Conservation (phyloP, 1,284 basidiomycete species). For the Ganoderma lingzhi region DNA sequence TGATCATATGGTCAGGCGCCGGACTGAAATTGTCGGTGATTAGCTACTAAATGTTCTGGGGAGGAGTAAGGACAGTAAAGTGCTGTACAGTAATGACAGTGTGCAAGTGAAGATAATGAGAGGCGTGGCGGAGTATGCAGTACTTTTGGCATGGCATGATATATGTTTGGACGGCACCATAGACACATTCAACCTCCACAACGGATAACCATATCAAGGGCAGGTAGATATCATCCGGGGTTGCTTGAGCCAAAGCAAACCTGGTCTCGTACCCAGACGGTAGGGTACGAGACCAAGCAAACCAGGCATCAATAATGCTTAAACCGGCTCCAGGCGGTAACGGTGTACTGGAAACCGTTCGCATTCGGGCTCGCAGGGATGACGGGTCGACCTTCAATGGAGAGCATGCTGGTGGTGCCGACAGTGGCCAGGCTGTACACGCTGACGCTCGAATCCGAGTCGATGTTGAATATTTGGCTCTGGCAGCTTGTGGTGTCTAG, state of each 20-base stretch:
- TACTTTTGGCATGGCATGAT: neutral
- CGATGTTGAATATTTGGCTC: conserved; percentile 64
- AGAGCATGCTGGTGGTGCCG: conserved; percentile 65
- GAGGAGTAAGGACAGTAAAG: neutral
- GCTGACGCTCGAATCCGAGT: conserved; percentile 35
- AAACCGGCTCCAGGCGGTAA: conserved; percentile 61
- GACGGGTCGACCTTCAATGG: conserved; percentile 57
- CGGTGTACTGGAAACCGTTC: conserved; percentile 69
- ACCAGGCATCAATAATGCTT: neutral
- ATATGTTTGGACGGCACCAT: neutral
- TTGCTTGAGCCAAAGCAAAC: neutral
- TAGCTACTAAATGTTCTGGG: neutral
- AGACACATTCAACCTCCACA: neutral
- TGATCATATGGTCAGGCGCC: neutral
- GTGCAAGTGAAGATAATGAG: neutral
- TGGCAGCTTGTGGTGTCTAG: conserved; percentile 60
- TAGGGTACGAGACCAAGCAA: neutral
- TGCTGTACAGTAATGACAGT: neutral
- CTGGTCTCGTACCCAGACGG: no score
- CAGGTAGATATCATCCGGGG: neutral
- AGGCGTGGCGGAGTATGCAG: neutral
- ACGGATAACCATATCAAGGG: neutral
- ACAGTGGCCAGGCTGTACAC: conserved; percentile 46
- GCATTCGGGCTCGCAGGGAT: conserved; percentile 53
- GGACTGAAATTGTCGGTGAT: neutral